These are phyloP conservation scores for Pyracantha coccinea DNA, from an alignment of 331 rosid species.

Conservation along the genomic window DNA sequence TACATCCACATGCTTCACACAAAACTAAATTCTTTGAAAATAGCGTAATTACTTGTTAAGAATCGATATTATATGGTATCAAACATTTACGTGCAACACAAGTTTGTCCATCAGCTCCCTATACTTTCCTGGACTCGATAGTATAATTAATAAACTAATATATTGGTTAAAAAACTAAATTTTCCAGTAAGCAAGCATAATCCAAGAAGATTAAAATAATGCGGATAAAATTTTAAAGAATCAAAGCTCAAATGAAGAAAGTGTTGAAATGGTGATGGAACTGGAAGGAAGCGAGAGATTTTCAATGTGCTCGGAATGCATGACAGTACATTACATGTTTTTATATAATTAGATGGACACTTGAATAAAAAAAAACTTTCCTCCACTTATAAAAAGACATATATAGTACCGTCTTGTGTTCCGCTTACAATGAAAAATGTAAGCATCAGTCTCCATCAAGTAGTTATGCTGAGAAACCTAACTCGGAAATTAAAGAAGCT, in stretches of 20 bases:
- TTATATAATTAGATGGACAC: too few relatives aligned
- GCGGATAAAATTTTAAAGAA: not conserved
- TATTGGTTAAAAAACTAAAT: not conserved
- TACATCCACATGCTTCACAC: slow-evolving; percentile 23
- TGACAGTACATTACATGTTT: too few relatives aligned
- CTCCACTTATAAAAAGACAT: too few relatives aligned
- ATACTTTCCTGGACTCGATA: not conserved
- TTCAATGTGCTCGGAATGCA: too few relatives aligned
- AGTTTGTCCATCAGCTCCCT: slow-evolving; percentile 9
- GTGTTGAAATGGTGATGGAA: not conserved
- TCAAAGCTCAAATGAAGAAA: not conserved
- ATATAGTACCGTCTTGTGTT: too few relatives aligned
- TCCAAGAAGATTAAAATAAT: not conserved
- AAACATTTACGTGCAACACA: slow-evolving; percentile 20
- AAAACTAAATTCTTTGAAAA: slow-evolving; percentile 8
- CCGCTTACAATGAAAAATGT: too few relatives aligned
- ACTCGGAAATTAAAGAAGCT: not conserved
- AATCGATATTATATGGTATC: not conserved
- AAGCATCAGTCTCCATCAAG: not conserved
- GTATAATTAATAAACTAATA: not conserved
- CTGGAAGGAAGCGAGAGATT: not conserved
- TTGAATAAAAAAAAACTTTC: too few relatives aligned
- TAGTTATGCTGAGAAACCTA: not conserved
- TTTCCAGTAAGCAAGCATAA: not conserved
- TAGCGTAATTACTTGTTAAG: not conserved